Percentiles rank a stretch among this genome's conserved stretches.
Conservation (phyloP, 345 rosid genomes). For the Draba incana region DNA sequence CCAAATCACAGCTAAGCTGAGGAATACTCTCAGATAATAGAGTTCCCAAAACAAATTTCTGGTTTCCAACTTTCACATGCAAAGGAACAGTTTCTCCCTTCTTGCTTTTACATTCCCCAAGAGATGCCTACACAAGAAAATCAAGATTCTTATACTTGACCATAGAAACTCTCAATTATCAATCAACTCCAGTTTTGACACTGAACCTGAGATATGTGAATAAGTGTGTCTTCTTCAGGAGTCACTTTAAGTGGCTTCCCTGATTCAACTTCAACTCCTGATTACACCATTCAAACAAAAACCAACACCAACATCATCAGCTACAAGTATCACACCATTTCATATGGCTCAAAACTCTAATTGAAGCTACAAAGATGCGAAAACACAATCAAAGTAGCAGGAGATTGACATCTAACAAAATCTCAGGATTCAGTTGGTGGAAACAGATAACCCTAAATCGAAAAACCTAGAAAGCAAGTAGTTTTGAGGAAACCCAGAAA, state of each 20-base stretch:
- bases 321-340: background rate
- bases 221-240: conserved; percentile 30
- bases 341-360: background rate
- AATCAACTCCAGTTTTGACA: background rate
- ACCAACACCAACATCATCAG: background rate
- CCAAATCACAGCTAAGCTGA: conserved; percentile 61
- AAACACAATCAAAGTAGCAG: background rate
- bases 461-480: background rate
- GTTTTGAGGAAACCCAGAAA: background rate
- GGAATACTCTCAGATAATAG: conserved; percentile 55
- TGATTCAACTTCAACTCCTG: conserved; percentile 67
- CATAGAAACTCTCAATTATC: background rate
- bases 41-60: conserved; percentile 63
- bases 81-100: conserved; percentile 52
- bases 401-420: background rate
- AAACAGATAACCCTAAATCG: background rate
- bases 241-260: conserved; percentile 52
- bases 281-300: background rate
- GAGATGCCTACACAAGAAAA: conserved; percentile 53
- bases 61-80: conserved; percentile 50
- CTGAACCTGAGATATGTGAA: conserved; percentile 63
- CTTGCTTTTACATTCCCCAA: conserved; percentile 60
- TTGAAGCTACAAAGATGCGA: background rate
- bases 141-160: background rate
- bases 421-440: background rate